Conservation (phyloP, 2,329 filamentous ascomycete genomes). For the Emydomyces testavorans region DNA sequence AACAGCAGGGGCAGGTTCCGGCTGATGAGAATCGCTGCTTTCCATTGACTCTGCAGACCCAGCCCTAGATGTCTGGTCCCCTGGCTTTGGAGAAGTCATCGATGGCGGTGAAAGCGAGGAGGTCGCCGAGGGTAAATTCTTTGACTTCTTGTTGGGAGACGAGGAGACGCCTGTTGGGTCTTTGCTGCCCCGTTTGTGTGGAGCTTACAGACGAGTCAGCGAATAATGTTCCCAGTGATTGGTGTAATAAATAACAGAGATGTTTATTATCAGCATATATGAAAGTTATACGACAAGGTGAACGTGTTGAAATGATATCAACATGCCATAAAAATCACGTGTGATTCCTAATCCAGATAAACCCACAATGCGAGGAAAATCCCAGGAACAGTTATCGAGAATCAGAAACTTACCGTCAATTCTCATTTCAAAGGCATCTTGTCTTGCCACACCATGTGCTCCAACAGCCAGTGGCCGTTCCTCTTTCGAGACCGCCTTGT, state of each 20-base stretch:
- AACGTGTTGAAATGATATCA: neutral
- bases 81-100: constrained; percentile 37
- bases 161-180: constrained; percentile 23
- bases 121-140: constrained; percentile 27
- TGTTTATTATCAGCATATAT: too few relatives aligned
- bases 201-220: constrained; percentile 7
- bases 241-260: too few relatives aligned
- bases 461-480: constrained; percentile 50
- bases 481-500: constrained; percentile 50
- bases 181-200: constrained; percentile 15
- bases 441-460: constrained; percentile 51
- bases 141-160: constrained; percentile 31
- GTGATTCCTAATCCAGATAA: neutral
- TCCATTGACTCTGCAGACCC: constrained; percentile 52
- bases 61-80: constrained; percentile 50
- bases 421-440: constrained; percentile 51
- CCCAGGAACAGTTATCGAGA: neutral
- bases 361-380: neutral
- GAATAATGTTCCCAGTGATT: neutral
- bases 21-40: constrained; percentile 48
- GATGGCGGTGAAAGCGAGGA: constrained; percentile 33
- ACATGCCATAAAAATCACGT: neutral
- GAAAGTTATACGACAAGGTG: too few relatives aligned
- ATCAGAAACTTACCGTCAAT: constrained; percentile 40
- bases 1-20: constrained; percentile 48